Base-by-base conservation (phyloP, 441 rosid genomes). In the Aleurites moluccanus region DNA sequence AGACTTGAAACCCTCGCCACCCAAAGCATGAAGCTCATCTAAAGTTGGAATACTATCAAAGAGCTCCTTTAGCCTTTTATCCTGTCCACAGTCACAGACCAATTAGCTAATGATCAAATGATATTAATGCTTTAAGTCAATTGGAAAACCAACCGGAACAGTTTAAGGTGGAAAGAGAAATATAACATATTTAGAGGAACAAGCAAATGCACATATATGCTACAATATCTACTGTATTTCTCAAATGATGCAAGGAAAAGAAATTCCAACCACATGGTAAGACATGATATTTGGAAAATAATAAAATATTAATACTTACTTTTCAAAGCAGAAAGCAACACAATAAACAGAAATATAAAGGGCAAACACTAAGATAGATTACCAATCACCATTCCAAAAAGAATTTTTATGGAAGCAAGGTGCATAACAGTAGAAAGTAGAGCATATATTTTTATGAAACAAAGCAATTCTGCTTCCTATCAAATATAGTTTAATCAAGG, bases 11-110 rank as follows among this genome's bases (percentile, higher is more conserved):
- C 97, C 98, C 83, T 92, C 98, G 57, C 55, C 88, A 63, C 87
- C 97, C 74, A 96, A 82, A 75, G 92, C 87, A 83, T 86, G 89
- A 77, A 96, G 93, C 81, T 94, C 97, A 38, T 94, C 98, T 83
- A 91, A 82, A 59, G 97, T 83, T 69, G 99, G 99, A 83, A 96
- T 84, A 80, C 77, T 75, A 67, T 83, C 86, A 85, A 91, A 96
- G 62, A 70, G 85, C 82, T 91, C 93, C 86, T 88, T 96, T 65
- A 96, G 89, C 88, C 86, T 89, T 84, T 86, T 92, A 78, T 94
- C 98, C 99, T 96, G 92, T 42, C 55, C 28, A 69, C 28, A 69
- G 44, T 30, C 69, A 35, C 60, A 71, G 18, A 35, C 20, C 64
- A 68, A 47, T 76, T 40, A 67, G 35, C 76, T 70, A 27, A 74